Evolutionary conservation across 2,329 filamentous ascomycete genomes (phyloP).

Genomic region (Botryotinia convoluta): DNA sequence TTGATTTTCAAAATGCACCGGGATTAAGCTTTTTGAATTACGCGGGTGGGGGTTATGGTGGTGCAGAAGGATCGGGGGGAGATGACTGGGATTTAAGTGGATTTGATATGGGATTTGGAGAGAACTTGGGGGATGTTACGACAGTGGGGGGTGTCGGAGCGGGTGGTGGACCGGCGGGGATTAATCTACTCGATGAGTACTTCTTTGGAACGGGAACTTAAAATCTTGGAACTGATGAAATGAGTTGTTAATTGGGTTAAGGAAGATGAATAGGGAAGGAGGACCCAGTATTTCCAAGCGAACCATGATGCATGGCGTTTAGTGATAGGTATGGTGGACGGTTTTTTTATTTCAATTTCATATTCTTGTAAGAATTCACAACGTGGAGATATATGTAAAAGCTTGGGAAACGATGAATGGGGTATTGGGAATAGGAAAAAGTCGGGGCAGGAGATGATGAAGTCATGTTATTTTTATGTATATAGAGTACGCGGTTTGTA

Average conservation of each 20-base stretch:
- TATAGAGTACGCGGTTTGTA: neutral
- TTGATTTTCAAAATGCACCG: conserved; percentile 27
- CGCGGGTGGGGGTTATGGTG: conserved; percentile 22
- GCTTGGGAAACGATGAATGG: neutral
- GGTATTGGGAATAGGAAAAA: neutral
- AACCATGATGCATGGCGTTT: neutral
- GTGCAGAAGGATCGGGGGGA: conserved; percentile 23
- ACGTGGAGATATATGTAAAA: neutral
- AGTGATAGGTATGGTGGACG: neutral
- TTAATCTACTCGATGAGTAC: conserved; percentile 53
- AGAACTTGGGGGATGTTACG: conserved; percentile 29
- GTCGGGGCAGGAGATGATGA: neutral
- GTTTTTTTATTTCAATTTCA: neutral
- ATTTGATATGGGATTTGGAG: conserved; percentile 24
- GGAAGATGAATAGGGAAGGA: neutral
- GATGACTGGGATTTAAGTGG: conserved; percentile 21
- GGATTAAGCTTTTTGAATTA: conserved; percentile 35
- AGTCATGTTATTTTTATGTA: neutral
- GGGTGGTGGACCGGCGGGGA: conserved; percentile 22
- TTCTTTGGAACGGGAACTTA: conserved; percentile 49
- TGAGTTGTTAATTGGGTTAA: neutral
- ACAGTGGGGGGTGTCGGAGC: conserved; percentile 33
- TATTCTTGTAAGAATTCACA: neutral
- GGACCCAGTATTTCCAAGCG: neutral
- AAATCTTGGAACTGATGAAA: neutral